Evolutionary conservation across 306 rosid species (phyloP), one percentile per base, ranked within the genome.

Genomic region (Acacia crassicarpa): DNA sequence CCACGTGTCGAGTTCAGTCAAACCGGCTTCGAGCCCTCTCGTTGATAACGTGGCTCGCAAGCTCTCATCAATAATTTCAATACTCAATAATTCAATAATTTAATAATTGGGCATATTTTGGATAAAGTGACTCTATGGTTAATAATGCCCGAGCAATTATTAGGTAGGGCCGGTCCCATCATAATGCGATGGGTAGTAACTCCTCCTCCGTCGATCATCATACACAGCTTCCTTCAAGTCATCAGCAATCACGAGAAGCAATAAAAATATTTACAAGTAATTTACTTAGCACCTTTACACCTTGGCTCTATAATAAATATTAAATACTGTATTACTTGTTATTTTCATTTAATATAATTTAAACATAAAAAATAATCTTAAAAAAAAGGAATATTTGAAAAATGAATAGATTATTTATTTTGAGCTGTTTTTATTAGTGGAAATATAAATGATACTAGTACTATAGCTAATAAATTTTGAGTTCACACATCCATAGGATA

Each of bases 141-240:
- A 32, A 76, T 16, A 70, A 17, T 69, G 58, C n/a, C 15, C 27
- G 40, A 46, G 6, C 62, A 72, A 78, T 83, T 48, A 83, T 78
- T 83, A 43, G 38, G 27, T 49, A 45, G 8, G 32, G 78, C 61
- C 19, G 82, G 85, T 23, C 74, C 74, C 78, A 61, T 59, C 40
- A 45, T 51, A 68, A 61, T 58, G 13, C 56, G 38, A n/a, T 69
- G 66, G n/a, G 76, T 32, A 82, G 67, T 25, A 58, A 58, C 65
- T 22, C 27, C 10, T 16, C 38, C 17, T 33, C 14, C 49, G 70
- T 54, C 82, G 44, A 69, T 27, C 33, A 51, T 66, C 84, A 43
- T 2, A n/a, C 9, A 44, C 77, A 54, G 56, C 23, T 67, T 49
- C 70, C 61, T 45, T 6, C 44, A 46, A 45, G 38, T 76, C 30